A percentile compares a stretch with the other conserved stretches of the same genome.
Evolutionary conservation across 164 flowering plant species (phyloP).

Genomic region (Berberis vulgaris): DNA sequence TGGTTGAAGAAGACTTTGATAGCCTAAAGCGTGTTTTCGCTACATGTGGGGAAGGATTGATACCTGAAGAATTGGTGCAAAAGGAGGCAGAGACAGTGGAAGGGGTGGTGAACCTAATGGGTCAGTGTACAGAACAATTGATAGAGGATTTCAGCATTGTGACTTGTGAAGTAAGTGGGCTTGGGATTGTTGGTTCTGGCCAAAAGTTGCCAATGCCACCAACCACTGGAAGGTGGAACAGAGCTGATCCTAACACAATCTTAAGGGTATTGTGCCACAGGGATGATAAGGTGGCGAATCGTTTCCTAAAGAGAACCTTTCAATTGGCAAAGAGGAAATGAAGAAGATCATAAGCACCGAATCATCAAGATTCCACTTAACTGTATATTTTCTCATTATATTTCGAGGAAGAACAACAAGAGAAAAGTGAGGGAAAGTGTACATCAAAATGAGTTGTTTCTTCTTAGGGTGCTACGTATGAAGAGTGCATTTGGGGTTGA

Average conservation of each 20-base stretch:
- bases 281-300: slow-evolving; percentile 60
- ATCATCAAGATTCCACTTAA: too few relatives aligned
- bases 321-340: slow-evolving; percentile 69
- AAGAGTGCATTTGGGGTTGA: too few relatives aligned
- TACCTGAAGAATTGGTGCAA: slow-evolving; percentile 58
- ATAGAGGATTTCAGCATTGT: slow-evolving; percentile 80
- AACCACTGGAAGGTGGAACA: slow-evolving; percentile 82
- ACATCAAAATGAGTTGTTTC: too few relatives aligned
- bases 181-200: slow-evolving; percentile 36
- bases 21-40: slow-evolving; percentile 54
- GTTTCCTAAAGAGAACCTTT: slow-evolving; percentile 72
- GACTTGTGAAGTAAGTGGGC: slow-evolving; percentile 61
- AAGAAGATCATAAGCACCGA: neutral
- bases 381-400: too few relatives aligned
- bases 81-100: slow-evolving; percentile 66
- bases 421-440: too few relatives aligned
- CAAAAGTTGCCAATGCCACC: slow-evolving; percentile 84
- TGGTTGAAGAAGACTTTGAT: slow-evolving; percentile 73
- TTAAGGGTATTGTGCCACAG: slow-evolving; percentile 79
- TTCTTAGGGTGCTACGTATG: too few relatives aligned
- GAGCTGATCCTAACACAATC: slow-evolving; percentile 86
- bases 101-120: slow-evolving; percentile 70
- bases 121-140: slow-evolving; percentile 62
- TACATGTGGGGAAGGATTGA: slow-evolving; percentile 62
- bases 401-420: too few relatives aligned